Evolutionary conservation across 495 filamentous ascomycete species (phyloP).

Genomic region (Hypoxylon perforatum): DNA sequence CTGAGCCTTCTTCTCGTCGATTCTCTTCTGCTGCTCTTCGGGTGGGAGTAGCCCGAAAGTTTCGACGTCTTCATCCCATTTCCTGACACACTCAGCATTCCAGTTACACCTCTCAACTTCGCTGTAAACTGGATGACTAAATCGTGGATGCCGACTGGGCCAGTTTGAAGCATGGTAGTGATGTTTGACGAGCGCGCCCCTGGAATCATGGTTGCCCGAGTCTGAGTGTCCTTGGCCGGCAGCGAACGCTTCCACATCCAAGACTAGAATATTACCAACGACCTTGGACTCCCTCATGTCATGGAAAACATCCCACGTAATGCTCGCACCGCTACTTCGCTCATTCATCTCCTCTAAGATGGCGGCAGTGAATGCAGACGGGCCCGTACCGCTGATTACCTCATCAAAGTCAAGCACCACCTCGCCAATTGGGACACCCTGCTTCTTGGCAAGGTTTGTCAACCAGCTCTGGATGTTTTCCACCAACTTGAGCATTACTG

Average conservation of each 20-base stretch:
- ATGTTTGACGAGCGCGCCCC: conserved; percentile 68
- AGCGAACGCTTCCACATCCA: conserved; percentile 72
- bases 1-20: conserved; percentile 52
- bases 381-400: conserved; percentile 74
- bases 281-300: conserved; percentile 67
- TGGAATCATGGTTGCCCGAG: conserved; percentile 69
- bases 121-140: conserved; percentile 68
- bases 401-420: conserved; percentile 73
- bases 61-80: conserved; percentile 66
- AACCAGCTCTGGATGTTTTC: conserved; percentile 71
- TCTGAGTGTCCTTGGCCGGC: conserved; percentile 74
- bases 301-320: conserved; percentile 69
- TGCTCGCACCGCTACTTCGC: conserved; percentile 31
- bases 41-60: conserved; percentile 57
- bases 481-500: conserved; percentile 70
- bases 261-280: conserved; percentile 66
- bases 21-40: conserved; percentile 60
- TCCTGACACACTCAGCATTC: conserved; percentile 66
- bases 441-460: conserved; percentile 62
- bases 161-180: conserved; percentile 74
- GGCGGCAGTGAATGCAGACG: conserved; percentile 71
- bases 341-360: conserved; percentile 69
- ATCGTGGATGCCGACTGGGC: conserved; percentile 68
- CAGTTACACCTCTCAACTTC: conserved; percentile 74
- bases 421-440: conserved; percentile 62